Evolutionary conservation across 1,284 basidiomycete species (phyloP).

Genomic region (Irpex sp.): DNA sequence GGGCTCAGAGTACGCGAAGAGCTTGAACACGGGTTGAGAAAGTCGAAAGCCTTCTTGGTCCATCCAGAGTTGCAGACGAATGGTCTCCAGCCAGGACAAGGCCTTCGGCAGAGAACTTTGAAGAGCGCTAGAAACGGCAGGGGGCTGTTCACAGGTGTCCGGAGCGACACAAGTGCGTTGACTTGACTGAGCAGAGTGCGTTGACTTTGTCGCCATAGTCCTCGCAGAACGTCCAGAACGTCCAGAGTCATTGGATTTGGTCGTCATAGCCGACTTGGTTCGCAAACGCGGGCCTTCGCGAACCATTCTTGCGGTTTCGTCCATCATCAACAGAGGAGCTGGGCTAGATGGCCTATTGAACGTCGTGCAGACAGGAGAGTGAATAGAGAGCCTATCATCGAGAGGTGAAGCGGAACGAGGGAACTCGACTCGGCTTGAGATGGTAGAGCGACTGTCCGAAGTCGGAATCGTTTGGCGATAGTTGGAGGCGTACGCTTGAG

Average conservation of each 20-base stretch:
- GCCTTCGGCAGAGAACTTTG: slow-evolving; percentile 24
- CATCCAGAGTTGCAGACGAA: slow-evolving; percentile 62
- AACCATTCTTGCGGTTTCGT: neutral
- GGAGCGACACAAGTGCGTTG: neutral
- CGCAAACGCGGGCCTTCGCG: slow-evolving; percentile 4
- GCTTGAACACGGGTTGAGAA: slow-evolving; percentile 53
- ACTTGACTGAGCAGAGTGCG: slow-evolving; percentile 1
- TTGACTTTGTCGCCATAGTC: neutral
- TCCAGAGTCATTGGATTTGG: slow-evolving; percentile 7
- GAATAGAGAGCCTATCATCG: neutral
- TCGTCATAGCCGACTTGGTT: slow-evolving; percentile 2
- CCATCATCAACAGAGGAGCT: neutral
- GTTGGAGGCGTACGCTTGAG: slow-evolving; percentile 10
- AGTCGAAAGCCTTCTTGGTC: slow-evolving; percentile 79
- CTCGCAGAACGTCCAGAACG: neutral
- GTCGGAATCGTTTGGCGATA: slow-evolving; percentile 8
- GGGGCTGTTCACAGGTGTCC: neutral
- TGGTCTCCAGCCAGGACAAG: slow-evolving; percentile 50
- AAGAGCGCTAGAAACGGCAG: slow-evolving; percentile 20
- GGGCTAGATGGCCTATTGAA: slow-evolving; percentile 7
- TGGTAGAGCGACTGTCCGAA: slow-evolving; percentile 6
- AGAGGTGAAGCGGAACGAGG: neutral
- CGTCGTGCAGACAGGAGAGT: neutral
- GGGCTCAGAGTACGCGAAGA: slow-evolving; percentile 39
- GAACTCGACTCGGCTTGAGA: neutral